phyloP scores from a whole-genome alignment of 2,329 filamentous ascomycete genomes.

The Colletotrichum higginsianum region DNA sequence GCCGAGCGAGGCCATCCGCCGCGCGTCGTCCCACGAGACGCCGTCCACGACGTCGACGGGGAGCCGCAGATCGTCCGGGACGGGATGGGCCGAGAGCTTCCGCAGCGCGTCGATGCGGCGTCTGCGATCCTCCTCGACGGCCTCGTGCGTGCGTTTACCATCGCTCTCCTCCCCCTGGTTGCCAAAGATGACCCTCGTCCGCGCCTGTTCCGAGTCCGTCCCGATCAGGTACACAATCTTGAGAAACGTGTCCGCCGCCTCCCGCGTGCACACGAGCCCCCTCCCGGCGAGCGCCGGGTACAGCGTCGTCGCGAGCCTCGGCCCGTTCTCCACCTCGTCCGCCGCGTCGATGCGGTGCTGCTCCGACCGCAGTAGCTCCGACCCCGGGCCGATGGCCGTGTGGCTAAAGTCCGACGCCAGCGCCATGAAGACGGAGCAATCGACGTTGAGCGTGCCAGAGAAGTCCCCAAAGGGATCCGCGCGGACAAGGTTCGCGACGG shows the following conservation, averaged over 20 bases:
- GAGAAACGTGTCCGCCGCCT: constrained; percentile 57
- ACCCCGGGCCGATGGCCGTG: constrained; percentile 47
- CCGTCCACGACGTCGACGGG: constrained; percentile 51
- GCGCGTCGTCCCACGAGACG: constrained; percentile 48
- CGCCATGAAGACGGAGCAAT: constrained; percentile 59
- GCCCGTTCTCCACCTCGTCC: constrained; percentile 45
- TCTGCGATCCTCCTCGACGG: constrained; percentile 20
- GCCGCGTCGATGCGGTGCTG: constrained; percentile 55
- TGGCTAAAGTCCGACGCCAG: constrained; percentile 59
- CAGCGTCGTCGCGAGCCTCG: constrained; percentile 44
- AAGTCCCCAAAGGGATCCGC: constrained; percentile 51
- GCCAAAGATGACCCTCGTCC: constrained; percentile 51
- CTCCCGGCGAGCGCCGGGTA: constrained; percentile 54
- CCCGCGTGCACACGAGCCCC: constrained; percentile 54
- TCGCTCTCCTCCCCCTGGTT: no score
- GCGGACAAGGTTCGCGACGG: constrained; percentile 50
- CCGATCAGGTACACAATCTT: constrained; percentile 55
- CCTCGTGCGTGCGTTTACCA: constrained; percentile 22
- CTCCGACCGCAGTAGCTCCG: constrained; percentile 50
- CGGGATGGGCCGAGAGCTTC: constrained; percentile 50
- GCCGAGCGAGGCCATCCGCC: constrained; percentile 48
- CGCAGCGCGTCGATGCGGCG: constrained; percentile 49
- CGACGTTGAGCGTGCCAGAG: constrained; percentile 56
- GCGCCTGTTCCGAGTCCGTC: constrained; percentile 54
- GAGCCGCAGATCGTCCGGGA: constrained; percentile 52